Percentiles rank a stretch among this genome's conserved stretches.
Conservation (phyloP, 225 moss, liverwort and hornwort species). For the Climacium dendroides region DNA sequence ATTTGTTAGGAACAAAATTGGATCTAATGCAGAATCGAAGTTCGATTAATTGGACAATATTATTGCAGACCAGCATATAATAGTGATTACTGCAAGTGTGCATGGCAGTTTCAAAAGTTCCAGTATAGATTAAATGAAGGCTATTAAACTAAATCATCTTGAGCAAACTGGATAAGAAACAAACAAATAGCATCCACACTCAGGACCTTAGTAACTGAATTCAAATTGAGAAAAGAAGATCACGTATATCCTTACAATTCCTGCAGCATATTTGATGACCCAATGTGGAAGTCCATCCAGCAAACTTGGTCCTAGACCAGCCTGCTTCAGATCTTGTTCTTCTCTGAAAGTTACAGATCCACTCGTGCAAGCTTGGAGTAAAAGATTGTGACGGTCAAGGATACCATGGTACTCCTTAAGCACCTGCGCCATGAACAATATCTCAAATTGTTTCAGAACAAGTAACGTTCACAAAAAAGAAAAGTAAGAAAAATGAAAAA, state of each 20-base stretch:
- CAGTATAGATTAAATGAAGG: background rate
- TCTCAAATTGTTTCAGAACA: background rate
- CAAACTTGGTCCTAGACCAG: constrained; percentile 75
- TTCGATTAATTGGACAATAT: background rate
- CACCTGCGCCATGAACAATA: constrained; percentile 39
- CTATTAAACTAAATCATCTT: background rate
- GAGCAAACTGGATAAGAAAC: background rate
- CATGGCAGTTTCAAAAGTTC: background rate
- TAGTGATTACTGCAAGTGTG: background rate
- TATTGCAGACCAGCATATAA: background rate
- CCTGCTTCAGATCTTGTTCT: constrained; percentile 71
- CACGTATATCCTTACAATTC: constrained; percentile 42
- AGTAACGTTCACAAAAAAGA: background rate
- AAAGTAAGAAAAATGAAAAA: background rate
- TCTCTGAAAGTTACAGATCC: constrained; percentile 50
- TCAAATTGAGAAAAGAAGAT: background rate
- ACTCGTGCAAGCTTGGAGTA: constrained; percentile 75
- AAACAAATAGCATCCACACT: background rate
- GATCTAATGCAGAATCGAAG: background rate
- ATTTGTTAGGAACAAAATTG: background rate
- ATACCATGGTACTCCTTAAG: constrained; percentile 82
- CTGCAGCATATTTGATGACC: constrained; percentile 89
- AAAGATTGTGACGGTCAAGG: constrained; percentile 82
- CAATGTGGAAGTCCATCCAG: constrained; percentile 81
- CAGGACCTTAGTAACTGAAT: background rate